A percentile compares a stretch with the other conserved stretches of the same genome.
Evolutionary conservation across 805 yeast species (phyloP).

Genomic region (Maudiozyma turicensis): DNA sequence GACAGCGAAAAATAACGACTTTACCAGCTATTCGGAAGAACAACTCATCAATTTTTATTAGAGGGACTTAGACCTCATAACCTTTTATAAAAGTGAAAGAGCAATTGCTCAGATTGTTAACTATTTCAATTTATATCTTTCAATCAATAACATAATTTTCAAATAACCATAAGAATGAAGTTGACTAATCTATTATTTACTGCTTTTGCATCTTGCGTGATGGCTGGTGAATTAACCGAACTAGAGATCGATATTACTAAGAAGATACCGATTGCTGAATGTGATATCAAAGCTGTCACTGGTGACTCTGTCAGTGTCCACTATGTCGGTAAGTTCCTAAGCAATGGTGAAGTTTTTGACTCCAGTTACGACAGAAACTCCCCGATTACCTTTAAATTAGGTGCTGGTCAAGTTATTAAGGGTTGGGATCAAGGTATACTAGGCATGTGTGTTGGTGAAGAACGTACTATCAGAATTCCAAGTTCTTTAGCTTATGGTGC

Average conservation of each 20-base stretch:
- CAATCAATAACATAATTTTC: too few relatives aligned
- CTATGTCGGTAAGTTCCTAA: slow-evolving; percentile 58
- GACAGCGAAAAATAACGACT: too few relatives aligned
- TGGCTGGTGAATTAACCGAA: slow-evolving; percentile 22
- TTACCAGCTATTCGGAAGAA: too few relatives aligned
- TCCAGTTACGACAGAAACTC: slow-evolving; percentile 52
- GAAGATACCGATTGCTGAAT: slow-evolving; percentile 40
- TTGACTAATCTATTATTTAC: slow-evolving; percentile 3
- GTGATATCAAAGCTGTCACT: slow-evolving; percentile 44
- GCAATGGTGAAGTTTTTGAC: slow-evolving; percentile 66
- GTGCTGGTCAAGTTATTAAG: slow-evolving; percentile 66
- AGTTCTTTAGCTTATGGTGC: slow-evolving; percentile 69
- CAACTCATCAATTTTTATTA: too few relatives aligned
- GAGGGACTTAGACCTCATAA: too few relatives aligned
- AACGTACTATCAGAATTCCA: slow-evolving; percentile 72
- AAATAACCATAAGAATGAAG: slow-evolving; percentile 2
- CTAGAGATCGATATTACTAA: slow-evolving; percentile 36
- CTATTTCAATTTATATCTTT: too few relatives aligned
- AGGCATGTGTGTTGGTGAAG: slow-evolving; percentile 84
- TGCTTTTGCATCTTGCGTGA: slow-evolving; percentile 3
- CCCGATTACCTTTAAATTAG: slow-evolving; percentile 68
- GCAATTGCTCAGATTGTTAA: too few relatives aligned
- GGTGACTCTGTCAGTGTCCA: slow-evolving; percentile 73
- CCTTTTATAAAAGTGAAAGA: too few relatives aligned
- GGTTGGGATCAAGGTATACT: slow-evolving; percentile 89